phyloP scores from a whole-genome alignment of 2,329 filamentous ascomycete genomes.

The Elsinoe batatas region DNA sequence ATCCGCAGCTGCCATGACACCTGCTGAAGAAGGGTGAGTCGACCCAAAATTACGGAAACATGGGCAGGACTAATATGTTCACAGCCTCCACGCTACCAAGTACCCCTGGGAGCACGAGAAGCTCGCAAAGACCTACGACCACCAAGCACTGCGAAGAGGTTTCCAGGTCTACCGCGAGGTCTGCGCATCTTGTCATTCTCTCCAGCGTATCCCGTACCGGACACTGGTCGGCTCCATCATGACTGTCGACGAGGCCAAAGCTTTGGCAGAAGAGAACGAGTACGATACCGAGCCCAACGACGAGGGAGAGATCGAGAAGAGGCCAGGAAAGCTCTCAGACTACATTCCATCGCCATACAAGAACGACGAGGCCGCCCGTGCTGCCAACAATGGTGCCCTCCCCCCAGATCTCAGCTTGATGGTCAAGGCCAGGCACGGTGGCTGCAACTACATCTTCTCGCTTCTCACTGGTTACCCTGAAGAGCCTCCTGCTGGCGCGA shows the following conservation, averaged over 20 bases:
- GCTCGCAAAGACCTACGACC: conserved; percentile 92
- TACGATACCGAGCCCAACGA: conserved; percentile 98
- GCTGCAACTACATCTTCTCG: conserved; percentile 97
- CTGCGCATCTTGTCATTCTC: conserved; percentile 94
- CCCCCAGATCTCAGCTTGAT: conserved; percentile 97
- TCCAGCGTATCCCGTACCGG: conserved; percentile 89
- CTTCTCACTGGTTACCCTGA: conserved; percentile 96
- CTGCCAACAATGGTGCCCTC: conserved; percentile 95
- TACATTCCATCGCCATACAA: conserved; percentile 94
- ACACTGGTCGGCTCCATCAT: conserved; percentile 79
- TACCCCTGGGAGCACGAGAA: conserved; percentile 96
- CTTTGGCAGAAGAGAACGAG: conserved; percentile 92
- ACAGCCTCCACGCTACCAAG: conserved; percentile 76
- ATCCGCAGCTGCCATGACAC: conserved; percentile 78
- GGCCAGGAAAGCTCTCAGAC: conserved; percentile 95
- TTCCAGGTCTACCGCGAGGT: conserved; percentile 99
- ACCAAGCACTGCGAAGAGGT: conserved; percentile 93
- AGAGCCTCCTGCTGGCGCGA: conserved; percentile 81
- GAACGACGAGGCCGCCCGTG: conserved; percentile 96
- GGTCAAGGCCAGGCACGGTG: conserved; percentile 93
- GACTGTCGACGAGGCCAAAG: conserved; percentile 98
- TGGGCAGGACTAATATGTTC: conserved; percentile 11
- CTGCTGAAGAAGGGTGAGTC: conserved; percentile 95
- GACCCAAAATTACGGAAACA: not conserved
- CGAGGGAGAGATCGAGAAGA: conserved; percentile 95